Evolutionary conservation across 768 basidiomycete genomes (phyloP).

Genomic region (Suillus cothurnatus): DNA sequence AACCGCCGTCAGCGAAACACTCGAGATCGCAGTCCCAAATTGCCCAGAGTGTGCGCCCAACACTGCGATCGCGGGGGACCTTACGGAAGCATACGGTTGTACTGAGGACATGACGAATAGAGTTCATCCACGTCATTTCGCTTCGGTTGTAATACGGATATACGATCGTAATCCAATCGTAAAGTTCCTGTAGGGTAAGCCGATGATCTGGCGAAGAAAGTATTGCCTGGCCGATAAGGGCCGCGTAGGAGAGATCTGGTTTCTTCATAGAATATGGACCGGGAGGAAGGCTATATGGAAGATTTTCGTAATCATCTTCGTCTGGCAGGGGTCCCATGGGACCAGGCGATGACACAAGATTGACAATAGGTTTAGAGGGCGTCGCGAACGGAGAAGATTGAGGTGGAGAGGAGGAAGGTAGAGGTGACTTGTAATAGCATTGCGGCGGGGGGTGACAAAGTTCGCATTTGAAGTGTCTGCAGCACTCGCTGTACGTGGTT

Average conservation of each 20-base stretch:
- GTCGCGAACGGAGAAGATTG: conserved; percentile 64
- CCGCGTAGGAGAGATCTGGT: conserved; percentile 91
- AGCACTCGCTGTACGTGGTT: conserved; percentile 24
- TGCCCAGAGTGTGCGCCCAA: conserved; percentile 87
- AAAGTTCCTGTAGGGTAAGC: conserved; percentile 93
- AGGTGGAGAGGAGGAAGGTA: conserved; percentile 64
- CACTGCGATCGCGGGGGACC: conserved; percentile 70
- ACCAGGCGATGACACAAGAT: conserved; percentile 84
- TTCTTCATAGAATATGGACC: conserved; percentile 82
- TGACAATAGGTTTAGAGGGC: conserved; percentile 59
- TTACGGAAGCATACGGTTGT: conserved; percentile 93
- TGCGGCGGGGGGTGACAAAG: conserved; percentile 55
- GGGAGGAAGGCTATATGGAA: conserved; percentile 79
- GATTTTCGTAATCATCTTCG: conserved; percentile 64
- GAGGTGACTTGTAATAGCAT: conserved; percentile 46
- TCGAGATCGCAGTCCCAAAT: conserved; percentile 81
- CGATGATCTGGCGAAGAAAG: conserved; percentile 81
- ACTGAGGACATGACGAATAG: conserved; percentile 94
- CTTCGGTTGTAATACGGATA: conserved; percentile 93
- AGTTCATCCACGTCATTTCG: conserved; percentile 97
- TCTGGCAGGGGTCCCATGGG: conserved; percentile 68
- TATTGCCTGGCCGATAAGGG: conserved; percentile 93
- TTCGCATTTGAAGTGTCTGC: conserved; percentile 38
- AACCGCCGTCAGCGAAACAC: conserved; percentile 85
- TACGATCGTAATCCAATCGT: conserved; percentile 92